Conservation (phyloP, 2,329 filamentous ascomycete genomes). For the Drechslerella dactyloides region DNA sequence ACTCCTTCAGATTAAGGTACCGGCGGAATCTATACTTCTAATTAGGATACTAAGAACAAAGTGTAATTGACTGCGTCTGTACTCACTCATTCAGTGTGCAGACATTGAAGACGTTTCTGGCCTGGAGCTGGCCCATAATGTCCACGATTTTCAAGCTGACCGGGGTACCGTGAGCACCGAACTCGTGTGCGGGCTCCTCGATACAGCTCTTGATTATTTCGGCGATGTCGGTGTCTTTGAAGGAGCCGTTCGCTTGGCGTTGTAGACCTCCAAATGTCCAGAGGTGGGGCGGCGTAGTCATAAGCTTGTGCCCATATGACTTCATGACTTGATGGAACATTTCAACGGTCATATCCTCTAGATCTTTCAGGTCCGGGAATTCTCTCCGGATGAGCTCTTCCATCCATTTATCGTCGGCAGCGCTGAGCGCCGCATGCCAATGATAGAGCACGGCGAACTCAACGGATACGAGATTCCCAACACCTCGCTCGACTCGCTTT, state of each 20-base stretch:
- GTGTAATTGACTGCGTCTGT: neutral
- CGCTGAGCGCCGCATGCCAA: slow-evolving; percentile 69
- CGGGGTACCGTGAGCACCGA: slow-evolving; percentile 67
- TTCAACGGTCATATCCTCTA: slow-evolving; percentile 60
- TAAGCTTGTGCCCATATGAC: slow-evolving; percentile 57
- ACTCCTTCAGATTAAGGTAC: slow-evolving; percentile 63
- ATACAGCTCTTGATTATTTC: slow-evolving; percentile 65
- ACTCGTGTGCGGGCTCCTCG: slow-evolving; percentile 67
- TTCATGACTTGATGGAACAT: slow-evolving; percentile 60
- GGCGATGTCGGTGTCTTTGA: slow-evolving; percentile 66
- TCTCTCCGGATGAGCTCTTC: slow-evolving; percentile 64
- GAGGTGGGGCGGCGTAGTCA: slow-evolving; percentile 56
- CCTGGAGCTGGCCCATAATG: slow-evolving; percentile 68
- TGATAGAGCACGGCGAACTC: slow-evolving; percentile 73
- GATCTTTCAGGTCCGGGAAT: slow-evolving; percentile 59
- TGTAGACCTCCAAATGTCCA: slow-evolving; percentile 61
- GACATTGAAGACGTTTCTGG: slow-evolving; percentile 64
- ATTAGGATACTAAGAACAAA: slow-evolving; percentile 8
- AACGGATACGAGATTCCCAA: slow-evolving; percentile 71
- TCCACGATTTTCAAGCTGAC: slow-evolving; percentile 67
- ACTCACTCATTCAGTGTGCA: slow-evolving; percentile 64
- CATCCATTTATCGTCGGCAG: slow-evolving; percentile 69
- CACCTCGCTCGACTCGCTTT: slow-evolving; percentile 63
- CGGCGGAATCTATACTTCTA: slow-evolving; percentile 65
- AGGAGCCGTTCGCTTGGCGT: slow-evolving; percentile 60